These are phyloP conservation scores for Lactarius sp. DNA, from an alignment of 768 basidiomycete genomes.

Conservation along the genomic window DNA sequence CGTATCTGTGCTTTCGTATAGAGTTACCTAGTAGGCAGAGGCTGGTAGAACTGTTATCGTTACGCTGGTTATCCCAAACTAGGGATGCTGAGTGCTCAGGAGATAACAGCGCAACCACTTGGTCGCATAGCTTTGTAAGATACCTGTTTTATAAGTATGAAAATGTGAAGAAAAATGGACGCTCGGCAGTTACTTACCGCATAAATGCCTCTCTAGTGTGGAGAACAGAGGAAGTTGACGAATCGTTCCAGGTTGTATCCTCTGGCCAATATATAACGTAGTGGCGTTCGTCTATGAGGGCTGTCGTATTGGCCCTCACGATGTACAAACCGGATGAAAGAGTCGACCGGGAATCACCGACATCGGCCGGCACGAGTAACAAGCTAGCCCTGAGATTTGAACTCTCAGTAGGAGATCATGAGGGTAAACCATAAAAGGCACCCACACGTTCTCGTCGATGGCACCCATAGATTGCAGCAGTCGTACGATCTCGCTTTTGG, in stretches of 20 bases:
- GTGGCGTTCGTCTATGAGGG: constrained; percentile 25
- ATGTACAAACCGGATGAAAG: not conserved
- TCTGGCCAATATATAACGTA: not conserved
- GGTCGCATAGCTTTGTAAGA: no score
- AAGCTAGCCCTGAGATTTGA: constrained; percentile 19
- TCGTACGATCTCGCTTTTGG: constrained; percentile 29
- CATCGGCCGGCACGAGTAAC: constrained; percentile 18
- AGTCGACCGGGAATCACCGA: not conserved
- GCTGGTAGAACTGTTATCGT: no score
- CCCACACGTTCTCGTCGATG: constrained; percentile 41
- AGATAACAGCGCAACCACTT: constrained; percentile 39
- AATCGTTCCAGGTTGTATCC: no score
- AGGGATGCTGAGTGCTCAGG: constrained; percentile 33
- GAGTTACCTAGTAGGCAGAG: no score
- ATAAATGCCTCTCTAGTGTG: constrained; percentile 59
- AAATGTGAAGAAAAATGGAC: not conserved
- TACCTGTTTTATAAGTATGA: not conserved
- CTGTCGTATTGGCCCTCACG: not conserved
- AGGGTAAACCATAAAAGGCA: not conserved
- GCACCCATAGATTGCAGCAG: constrained; percentile 33
- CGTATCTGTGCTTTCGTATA: constrained; percentile 26
- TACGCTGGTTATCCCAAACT: constrained; percentile 36
- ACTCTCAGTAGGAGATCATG: not conserved
- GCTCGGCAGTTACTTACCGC: constrained; percentile 37
- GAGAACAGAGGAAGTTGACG: constrained; percentile 33